phyloP scores from a whole-genome alignment of 2,329 filamentous ascomycete species.

The Clathrospora elynae region DNA sequence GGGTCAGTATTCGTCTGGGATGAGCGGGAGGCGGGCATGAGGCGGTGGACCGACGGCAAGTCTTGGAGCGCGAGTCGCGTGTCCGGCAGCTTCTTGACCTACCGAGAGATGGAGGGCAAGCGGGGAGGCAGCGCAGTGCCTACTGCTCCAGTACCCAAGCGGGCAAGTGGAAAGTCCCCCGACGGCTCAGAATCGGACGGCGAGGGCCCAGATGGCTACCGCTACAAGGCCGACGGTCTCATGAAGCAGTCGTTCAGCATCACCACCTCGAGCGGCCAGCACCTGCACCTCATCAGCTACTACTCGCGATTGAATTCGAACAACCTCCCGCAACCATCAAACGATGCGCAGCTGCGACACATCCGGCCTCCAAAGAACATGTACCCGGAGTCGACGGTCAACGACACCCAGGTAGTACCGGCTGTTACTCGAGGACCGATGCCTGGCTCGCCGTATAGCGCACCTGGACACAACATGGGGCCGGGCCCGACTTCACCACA shows the following conservation, averaged over 20 bases:
- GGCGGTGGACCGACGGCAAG: constrained; percentile 97
- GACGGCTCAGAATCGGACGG: constrained; percentile 86
- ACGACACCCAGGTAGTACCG: constrained; percentile 79
- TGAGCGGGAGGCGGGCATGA: constrained; percentile 96
- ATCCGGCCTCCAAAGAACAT: constrained; percentile 91
- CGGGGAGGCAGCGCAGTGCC: constrained; percentile 74
- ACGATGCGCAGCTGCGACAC: constrained; percentile 76
- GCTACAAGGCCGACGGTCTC: constrained; percentile 81
- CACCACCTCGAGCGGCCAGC: constrained; percentile 85
- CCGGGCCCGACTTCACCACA: constrained; percentile 62
- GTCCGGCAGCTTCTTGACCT: constrained; percentile 95
- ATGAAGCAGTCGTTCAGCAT: constrained; percentile 99
- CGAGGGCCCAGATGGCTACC: constrained; percentile 57
- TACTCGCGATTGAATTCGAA: constrained; percentile 80
- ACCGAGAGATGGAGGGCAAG: constrained; percentile 99
- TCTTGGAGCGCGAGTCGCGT: constrained; percentile 98
- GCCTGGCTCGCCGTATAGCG: constrained; percentile 61
- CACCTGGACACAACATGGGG: constrained; percentile 57
- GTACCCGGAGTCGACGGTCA: constrained; percentile 94
- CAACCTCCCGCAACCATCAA: constrained; percentile 79
- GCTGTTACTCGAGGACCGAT: constrained; percentile 78
- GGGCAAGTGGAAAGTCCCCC: constrained; percentile 71
- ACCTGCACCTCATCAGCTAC: constrained; percentile 97
- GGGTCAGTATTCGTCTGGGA: constrained; percentile 99
- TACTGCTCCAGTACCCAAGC: constrained; percentile 45